A percentile compares a stretch with the other conserved stretches of the same genome.
Evolutionary conservation across 2,329 filamentous ascomycete genomes (phyloP).

Genomic region (Hypocrella siamensis): DNA sequence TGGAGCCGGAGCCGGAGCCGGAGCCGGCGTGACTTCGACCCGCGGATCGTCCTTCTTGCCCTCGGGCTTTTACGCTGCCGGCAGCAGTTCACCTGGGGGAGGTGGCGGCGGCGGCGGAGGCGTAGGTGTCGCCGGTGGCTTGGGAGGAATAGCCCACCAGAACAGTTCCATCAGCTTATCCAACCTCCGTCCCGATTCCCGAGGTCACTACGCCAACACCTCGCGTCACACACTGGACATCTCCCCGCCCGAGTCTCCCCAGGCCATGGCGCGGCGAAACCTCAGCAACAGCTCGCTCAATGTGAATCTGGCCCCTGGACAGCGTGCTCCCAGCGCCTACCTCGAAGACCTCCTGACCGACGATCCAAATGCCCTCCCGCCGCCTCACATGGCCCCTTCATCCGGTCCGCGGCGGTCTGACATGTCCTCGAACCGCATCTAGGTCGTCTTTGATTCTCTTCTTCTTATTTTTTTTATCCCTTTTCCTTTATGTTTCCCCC

Average conservation of each 20-base stretch:
- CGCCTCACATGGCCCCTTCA: slow-evolving; percentile 19
- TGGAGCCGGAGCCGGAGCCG: slow-evolving; percentile 19
- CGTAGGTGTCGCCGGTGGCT: no score
- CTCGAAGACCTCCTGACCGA: slow-evolving; percentile 81
- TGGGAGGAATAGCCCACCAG: slow-evolving; percentile 28
- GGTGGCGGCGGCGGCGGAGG: no score
- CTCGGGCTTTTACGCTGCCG: slow-evolving; percentile 77
- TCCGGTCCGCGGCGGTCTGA: slow-evolving; percentile 5
- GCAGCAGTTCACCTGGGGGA: slow-evolving; percentile 33
- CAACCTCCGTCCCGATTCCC: slow-evolving; percentile 44
- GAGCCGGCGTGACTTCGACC: slow-evolving; percentile 37
- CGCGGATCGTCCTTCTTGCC: slow-evolving; percentile 73
- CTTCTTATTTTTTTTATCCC: background rate
- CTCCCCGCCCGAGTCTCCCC: slow-evolving; percentile 52
- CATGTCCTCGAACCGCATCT: slow-evolving; percentile 13
- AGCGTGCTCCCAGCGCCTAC: slow-evolving; percentile 73
- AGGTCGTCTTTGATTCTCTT: slow-evolving; percentile 1
- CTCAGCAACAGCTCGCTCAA: slow-evolving; percentile 52
- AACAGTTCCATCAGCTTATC: slow-evolving; percentile 43
- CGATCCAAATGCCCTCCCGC: slow-evolving; percentile 38
- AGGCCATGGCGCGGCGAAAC: slow-evolving; percentile 30
- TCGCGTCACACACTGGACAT: slow-evolving; percentile 28
- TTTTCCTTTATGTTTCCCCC: no score
- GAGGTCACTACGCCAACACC: slow-evolving; percentile 26
- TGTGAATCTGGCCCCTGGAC: slow-evolving; percentile 38